These are phyloP conservation scores for Solanum sparsipilum DNA, from an alignment of 257 asterid species.

Conservation along the genomic window DNA sequence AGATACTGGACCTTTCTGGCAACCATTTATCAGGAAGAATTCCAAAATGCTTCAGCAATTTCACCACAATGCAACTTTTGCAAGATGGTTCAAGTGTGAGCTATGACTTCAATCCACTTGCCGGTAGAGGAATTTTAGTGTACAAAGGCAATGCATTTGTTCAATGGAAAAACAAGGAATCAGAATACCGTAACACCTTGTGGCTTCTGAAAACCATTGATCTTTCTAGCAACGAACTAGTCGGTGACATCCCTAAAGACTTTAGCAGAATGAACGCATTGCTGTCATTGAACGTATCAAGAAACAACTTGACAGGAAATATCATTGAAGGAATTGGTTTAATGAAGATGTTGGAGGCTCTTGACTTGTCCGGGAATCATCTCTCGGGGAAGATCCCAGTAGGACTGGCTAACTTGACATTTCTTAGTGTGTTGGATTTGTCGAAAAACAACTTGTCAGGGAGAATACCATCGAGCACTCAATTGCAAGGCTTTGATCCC, in stretches of 20 bases:
- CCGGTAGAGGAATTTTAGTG: neutral
- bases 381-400: constrained; percentile 1
- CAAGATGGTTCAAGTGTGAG: neutral
- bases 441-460: constrained; percentile 22
- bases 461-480: constrained; percentile 20
- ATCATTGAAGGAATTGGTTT: constrained; percentile 15
- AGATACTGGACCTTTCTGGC: constrained; percentile 27
- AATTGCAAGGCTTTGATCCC: constrained; percentile 16
- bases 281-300: constrained; percentile 22
- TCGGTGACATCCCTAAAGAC: constrained; percentile 15
- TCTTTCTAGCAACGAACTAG: constrained; percentile 11
- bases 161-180: constrained; percentile 6
- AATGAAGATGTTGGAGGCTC: constrained; percentile 1
- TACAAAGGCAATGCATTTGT: neutral
- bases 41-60: constrained; percentile 22
- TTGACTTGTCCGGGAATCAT: constrained; percentile 3
- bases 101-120: neutral
- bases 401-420: neutral
- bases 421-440: constrained; percentile 15
- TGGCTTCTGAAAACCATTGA: constrained; percentile 5
- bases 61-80: neutral
- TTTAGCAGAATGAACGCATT: constrained; percentile 9
- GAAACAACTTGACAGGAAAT: constrained; percentile 13
- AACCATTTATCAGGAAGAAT: constrained; percentile 20
- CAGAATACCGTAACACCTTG: neutral